Evolutionary conservation across 371 early-diverging fungal species (phyloP).

Genomic region (Mucor saturninus): DNA sequence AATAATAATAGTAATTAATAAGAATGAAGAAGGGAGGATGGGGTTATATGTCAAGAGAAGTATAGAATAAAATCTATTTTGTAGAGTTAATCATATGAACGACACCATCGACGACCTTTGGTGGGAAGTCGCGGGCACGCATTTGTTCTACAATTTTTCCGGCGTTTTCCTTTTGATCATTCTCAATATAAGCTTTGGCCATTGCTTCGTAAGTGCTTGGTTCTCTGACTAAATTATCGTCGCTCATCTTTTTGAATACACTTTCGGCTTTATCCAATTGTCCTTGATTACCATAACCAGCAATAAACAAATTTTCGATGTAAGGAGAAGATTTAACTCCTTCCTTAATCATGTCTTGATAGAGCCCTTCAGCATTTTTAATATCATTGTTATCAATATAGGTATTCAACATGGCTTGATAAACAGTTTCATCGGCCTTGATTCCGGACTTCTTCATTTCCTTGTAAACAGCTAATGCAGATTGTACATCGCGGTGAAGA

Average conservation of each 20-base stretch:
- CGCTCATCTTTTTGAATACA: slow-evolving; percentile 61
- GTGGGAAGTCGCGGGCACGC: slow-evolving; percentile 42
- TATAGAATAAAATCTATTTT: slow-evolving; percentile 8
- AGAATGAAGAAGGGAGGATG: neutral
- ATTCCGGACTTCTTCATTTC: slow-evolving; percentile 53
- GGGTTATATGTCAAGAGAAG: neutral
- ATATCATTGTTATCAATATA: slow-evolving; percentile 57
- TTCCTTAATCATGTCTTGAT: slow-evolving; percentile 44
- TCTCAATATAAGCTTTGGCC: slow-evolving; percentile 59
- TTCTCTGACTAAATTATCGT: slow-evolving; percentile 45
- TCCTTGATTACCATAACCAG: slow-evolving; percentile 73
- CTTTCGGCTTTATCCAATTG: slow-evolving; percentile 65
- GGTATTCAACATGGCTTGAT: slow-evolving; percentile 62
- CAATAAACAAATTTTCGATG: slow-evolving; percentile 67
- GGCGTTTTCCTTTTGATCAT: slow-evolving; percentile 47
- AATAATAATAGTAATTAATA: neutral
- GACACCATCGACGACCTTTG: slow-evolving; percentile 43
- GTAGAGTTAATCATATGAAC: slow-evolving; percentile 20
- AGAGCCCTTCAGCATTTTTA: slow-evolving; percentile 49
- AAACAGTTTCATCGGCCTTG: slow-evolving; percentile 53
- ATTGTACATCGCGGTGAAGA: slow-evolving; percentile 58
- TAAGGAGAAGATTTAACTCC: slow-evolving; percentile 55
- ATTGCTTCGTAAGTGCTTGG: slow-evolving; percentile 69
- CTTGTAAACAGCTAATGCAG: slow-evolving; percentile 56
- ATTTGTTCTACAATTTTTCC: slow-evolving; percentile 37